Conservation (phyloP, 2,329 filamentous ascomycete genomes). For the Alternaria infectoria region DNA sequence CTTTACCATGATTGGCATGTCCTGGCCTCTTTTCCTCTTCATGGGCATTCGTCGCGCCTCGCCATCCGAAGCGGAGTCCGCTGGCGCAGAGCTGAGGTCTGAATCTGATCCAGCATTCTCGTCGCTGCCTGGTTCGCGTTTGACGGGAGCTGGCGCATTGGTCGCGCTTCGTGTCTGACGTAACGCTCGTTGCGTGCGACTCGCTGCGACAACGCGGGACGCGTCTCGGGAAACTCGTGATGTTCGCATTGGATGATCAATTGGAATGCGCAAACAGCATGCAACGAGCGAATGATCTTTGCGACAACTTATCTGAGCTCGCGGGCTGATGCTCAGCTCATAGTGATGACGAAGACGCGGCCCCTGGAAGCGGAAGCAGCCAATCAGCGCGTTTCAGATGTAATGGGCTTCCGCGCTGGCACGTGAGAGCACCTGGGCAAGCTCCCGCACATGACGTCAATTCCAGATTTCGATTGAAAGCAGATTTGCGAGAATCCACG, state of each 20-base stretch:
- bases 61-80: constrained; percentile 32
- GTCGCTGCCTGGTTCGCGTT: constrained; percentile 16
- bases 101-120: constrained; percentile 31
- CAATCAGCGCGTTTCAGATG: not conserved
- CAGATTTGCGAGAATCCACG: not conserved
- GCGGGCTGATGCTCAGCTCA: not conserved
- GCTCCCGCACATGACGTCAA: not conserved
- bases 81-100: constrained; percentile 40
- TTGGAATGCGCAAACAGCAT: not conserved
- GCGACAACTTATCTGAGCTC: not conserved
- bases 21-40: constrained; percentile 58
- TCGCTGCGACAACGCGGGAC: constrained; percentile 39
- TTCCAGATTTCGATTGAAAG: not conserved
- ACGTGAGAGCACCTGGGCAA: not conserved
- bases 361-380: not conserved
- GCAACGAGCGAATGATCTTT: not conserved
- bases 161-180: constrained; percentile 40
- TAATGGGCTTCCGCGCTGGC: not conserved
- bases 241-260: constrained; percentile 37
- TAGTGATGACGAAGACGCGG: not conserved
- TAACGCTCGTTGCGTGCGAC: constrained; percentile 32
- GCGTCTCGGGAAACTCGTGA: constrained; percentile 49
- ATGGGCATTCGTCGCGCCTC: constrained; percentile 21
- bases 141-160: constrained; percentile 26
- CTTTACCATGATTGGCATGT: constrained; percentile 42